phyloP scores from a whole-genome alignment of 371 early-diverging fungal genomes.

The Mortierella sp. region DNA sequence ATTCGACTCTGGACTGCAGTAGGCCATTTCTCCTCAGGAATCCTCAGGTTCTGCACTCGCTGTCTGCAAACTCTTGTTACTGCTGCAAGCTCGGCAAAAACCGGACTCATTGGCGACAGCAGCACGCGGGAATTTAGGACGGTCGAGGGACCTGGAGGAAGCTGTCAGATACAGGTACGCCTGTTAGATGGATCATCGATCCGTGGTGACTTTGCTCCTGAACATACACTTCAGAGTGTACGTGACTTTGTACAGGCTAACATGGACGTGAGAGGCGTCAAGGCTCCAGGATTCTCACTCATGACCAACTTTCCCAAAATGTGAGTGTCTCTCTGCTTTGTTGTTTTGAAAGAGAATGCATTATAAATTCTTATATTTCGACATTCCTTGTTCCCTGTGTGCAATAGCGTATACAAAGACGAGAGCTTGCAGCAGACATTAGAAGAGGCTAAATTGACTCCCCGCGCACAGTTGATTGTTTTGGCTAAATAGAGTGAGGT shows the following conservation, averaged over 20 bases:
- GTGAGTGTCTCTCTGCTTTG: conserved; percentile 5
- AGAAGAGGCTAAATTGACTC: conserved; percentile 47
- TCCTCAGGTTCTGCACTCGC: conserved; percentile 22
- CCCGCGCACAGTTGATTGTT: conserved; percentile 51
- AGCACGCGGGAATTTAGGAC: conserved; percentile 14
- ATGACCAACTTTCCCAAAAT: conserved; percentile 51
- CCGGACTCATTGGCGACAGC: conserved; percentile 23
- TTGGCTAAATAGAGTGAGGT: conserved; percentile 8
- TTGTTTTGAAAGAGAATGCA: neutral
- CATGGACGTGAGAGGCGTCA: conserved; percentile 35
- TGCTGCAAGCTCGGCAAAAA: conserved; percentile 27
- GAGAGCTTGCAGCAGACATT: conserved; percentile 37
- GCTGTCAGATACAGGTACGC: conserved; percentile 55
- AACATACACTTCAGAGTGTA: conserved; percentile 39
- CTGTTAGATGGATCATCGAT: conserved; percentile 46
- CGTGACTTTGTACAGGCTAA: conserved; percentile 50
- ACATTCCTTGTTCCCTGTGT: neutral
- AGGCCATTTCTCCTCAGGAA: conserved; percentile 33
- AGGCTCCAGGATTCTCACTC: conserved; percentile 32
- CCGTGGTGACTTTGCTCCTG: conserved; percentile 46
- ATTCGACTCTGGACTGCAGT: conserved; percentile 37
- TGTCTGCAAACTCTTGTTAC: conserved; percentile 18
- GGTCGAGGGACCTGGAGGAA: conserved; percentile 50
- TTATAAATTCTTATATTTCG: neutral
- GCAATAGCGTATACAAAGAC: conserved; percentile 33